These are phyloP conservation scores for Meripilus lineatus DNA, from an alignment of 1,284 basidiomycete species.

Conservation along the genomic window DNA sequence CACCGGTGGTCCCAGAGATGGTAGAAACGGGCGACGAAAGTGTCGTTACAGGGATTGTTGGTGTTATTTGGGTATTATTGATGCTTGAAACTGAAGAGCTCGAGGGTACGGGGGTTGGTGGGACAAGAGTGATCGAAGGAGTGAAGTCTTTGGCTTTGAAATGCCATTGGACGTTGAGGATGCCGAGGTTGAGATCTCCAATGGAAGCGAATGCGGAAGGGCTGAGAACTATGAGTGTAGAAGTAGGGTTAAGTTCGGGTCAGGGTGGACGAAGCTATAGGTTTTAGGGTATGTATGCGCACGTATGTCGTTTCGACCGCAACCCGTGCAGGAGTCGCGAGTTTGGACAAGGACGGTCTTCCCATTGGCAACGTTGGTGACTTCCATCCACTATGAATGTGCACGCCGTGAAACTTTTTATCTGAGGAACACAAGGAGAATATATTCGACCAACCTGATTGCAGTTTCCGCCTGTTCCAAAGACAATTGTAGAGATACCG, in stretches of 20 bases:
- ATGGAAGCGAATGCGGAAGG: constrained; percentile 25
- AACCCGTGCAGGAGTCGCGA: constrained; percentile 33
- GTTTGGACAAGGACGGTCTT: constrained; percentile 26
- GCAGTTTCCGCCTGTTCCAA: constrained; percentile 33
- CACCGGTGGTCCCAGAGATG: too few relatives aligned
- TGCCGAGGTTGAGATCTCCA: constrained; percentile 22
- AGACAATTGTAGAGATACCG: constrained; percentile 32
- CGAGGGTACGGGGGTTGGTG: too few relatives aligned
- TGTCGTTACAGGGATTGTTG: too few relatives aligned
- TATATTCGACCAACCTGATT: constrained; percentile 26
- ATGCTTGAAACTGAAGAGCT: too few relatives aligned
- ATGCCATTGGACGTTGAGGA: constrained; percentile 24
- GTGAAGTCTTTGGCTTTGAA: constrained; percentile 3
- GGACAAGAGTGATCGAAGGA: too few relatives aligned
- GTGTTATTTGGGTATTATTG: too few relatives aligned
- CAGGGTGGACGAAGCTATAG: background rate
- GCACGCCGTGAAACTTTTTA: background rate
- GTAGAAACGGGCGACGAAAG: too few relatives aligned
- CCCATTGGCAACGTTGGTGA: constrained; percentile 30
- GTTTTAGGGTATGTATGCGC: constrained; percentile 8
- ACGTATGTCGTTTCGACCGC: constrained; percentile 31
- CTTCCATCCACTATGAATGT: constrained; percentile 25
- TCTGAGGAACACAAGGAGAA: background rate
- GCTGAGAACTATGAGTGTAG: constrained; percentile 22
- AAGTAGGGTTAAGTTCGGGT: background rate